Evolutionary conservation across 352 stramenopile species (phyloP).

Genomic region (Globisporangium spiculum): DNA sequence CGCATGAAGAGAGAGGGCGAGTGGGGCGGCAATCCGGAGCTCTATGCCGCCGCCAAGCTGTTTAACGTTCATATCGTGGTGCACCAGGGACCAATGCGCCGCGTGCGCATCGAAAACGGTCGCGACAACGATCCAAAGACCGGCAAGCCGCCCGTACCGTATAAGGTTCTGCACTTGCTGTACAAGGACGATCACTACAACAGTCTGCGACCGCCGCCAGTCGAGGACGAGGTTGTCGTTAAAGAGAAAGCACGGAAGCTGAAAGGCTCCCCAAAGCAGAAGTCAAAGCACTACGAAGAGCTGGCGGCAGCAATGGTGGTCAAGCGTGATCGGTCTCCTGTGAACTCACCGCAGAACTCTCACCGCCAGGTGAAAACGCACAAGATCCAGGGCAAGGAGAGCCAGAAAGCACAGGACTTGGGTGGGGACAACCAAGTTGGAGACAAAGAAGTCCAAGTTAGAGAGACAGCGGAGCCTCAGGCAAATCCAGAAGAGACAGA

Average conservation of each 20-base stretch:
- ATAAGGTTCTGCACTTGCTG: slow-evolving; percentile 44
- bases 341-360: slow-evolving; percentile 2
- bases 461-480: not conserved
- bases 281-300: not conserved
- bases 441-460: not conserved
- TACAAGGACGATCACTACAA: slow-evolving; percentile 53
- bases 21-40: slow-evolving; percentile 61
- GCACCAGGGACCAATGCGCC: slow-evolving; percentile 39
- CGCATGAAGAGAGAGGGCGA: slow-evolving; percentile 48
- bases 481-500: not conserved
- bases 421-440: not conserved
- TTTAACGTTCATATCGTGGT: slow-evolving; percentile 65
- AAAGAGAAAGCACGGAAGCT: not conserved
- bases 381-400: not conserved
- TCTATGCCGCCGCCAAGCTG: slow-evolving; percentile 52
- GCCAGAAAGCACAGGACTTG: not conserved
- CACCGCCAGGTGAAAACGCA: not conserved
- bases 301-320: not conserved
- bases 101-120: slow-evolving; percentile 42
- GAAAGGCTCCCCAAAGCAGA: not conserved
- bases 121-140: slow-evolving; percentile 19
- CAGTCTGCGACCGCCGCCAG: slow-evolving; percentile 29
- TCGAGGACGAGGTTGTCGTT: not conserved
- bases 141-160: slow-evolving; percentile 16
- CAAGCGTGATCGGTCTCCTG: slow-evolving; percentile 22